phyloP scores from a whole-genome alignment of 108 stramenopile species.

The Pseudonitzschia pungens region DNA sequence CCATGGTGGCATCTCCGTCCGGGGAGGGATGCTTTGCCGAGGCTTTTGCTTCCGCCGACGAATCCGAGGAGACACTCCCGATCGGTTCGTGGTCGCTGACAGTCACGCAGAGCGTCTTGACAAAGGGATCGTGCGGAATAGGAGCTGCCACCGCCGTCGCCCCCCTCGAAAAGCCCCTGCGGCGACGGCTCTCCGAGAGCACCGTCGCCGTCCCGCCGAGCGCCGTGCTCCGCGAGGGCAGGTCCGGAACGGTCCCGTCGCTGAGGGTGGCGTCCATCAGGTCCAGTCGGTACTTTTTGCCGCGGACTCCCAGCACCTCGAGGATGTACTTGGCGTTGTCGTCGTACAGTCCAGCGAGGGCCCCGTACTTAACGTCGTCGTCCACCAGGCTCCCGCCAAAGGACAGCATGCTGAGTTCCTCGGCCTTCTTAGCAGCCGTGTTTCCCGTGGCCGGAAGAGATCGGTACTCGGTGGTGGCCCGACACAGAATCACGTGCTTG shows the following conservation, averaged over 20 bases:
- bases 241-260: slow-evolving; percentile 50
- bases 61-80: not conserved
- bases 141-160: not conserved
- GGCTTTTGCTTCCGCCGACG: not conserved
- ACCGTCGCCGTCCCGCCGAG: not conserved
- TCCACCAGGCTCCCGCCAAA: slow-evolving; percentile 58
- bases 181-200: not conserved
- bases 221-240: slow-evolving; percentile 26
- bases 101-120: slow-evolving; percentile 52
- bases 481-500: slow-evolving; percentile 40
- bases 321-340: slow-evolving; percentile 53
- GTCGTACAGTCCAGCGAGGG: slow-evolving; percentile 56
- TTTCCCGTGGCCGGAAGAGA: slow-evolving; percentile 55
- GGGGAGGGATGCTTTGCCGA: not conserved
- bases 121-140: slow-evolving; percentile 46
- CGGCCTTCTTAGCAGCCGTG: slow-evolving; percentile 43
- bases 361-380: slow-evolving; percentile 64
- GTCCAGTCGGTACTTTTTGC: slow-evolving; percentile 65
- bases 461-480: slow-evolving; percentile 46
- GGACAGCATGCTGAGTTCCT: slow-evolving; percentile 59
- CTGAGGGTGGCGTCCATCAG: slow-evolving; percentile 53
- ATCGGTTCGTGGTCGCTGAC: slow-evolving; percentile 46
- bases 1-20: not conserved
- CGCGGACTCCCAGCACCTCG: slow-evolving; percentile 51
- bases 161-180: not conserved